Evolutionary conservation across 495 filamentous ascomycete species (phyloP), one percentile per base, ranked within the genome.

Genomic region (Cercophora newfieldiana): DNA sequence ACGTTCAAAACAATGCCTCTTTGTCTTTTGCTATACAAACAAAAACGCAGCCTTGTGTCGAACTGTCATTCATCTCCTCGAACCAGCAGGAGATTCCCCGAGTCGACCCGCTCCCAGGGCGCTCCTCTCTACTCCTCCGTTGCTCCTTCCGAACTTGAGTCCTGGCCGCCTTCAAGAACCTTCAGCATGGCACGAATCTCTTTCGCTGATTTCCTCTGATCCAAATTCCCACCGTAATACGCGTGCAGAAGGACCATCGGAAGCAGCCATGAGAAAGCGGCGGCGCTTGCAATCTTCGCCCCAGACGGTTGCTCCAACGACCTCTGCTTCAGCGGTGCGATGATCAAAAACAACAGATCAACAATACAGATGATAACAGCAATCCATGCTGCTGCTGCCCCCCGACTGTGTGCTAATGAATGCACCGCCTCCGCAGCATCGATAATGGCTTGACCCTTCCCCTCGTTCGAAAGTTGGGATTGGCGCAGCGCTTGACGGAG

Each of bases 241-340:
- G 53, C n/a, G 53, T 56, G 22, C 6, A 56, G 22, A 2, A 26
- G 19, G 6, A 56, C 53, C 19, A 56, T 18, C 3, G 53, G 53
- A 7, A 56, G 19, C n/a, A 56, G 25, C 53, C 53, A 56, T 7
- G 53, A 56, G 53, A 56, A 56, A 24, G 53, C 53, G 25, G 25
- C 12, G 3, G 18, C 53, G 24, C 53, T 56, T 7, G 53, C 53
- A 26, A 56, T 56, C 53, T 56, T 56, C 18, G 53, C 53, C 18
- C 53, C 49, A 2, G 53, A 56, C 4, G 53, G 22, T 21, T 24
- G 25, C 12, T 56, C 25, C 21, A 24, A 24, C 6, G 25, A 7
- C 53, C 12, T 16, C 6, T 56, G 18, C 25, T 56, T 7, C 10
- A 56, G 53, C 21, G 53, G 19, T 21, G 3, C 12, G 22, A 25